These are phyloP conservation scores for Lentinus tigrinus DNA, from an alignment of 768 basidiomycete species.

Conservation along the genomic window DNA sequence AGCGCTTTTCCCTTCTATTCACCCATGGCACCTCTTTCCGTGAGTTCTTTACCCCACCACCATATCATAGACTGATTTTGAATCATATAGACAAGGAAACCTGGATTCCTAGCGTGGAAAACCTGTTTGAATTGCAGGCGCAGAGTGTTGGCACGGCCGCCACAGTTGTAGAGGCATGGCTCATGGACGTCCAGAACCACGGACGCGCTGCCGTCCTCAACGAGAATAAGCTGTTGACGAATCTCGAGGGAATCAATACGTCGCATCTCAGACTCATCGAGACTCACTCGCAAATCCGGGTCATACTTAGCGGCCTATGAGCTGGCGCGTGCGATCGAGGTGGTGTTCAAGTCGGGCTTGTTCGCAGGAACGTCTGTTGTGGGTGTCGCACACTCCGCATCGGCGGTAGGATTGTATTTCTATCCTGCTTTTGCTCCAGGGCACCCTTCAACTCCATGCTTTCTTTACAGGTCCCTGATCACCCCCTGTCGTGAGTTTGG, in stretches of 20 bases:
- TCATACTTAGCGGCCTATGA: background rate
- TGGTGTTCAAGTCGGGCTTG: background rate
- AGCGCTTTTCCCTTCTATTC: slow-evolving; percentile 28
- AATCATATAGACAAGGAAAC: background rate
- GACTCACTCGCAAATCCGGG: background rate
- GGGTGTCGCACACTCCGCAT: background rate
- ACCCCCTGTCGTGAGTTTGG: background rate
- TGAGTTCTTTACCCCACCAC: no score
- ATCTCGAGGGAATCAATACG: background rate
- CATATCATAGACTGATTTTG: no score
- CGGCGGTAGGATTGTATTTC: background rate
- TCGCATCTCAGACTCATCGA: background rate
- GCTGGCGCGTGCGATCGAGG: background rate
- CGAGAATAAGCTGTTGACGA: background rate
- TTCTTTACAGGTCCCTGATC: background rate
- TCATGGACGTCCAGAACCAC: slow-evolving; percentile 1
- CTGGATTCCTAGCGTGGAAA: background rate
- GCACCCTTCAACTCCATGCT: no score
- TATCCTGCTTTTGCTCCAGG: background rate
- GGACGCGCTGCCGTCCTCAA: slow-evolving; percentile 3
- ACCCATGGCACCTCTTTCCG: slow-evolving; percentile 45
- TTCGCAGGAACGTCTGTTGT: background rate
- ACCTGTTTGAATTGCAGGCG: background rate
- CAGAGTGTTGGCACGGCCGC: background rate
- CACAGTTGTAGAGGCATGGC: background rate